These are phyloP conservation scores for Rhypophila decipiens DNA, from an alignment of 495 filamentous ascomycete genomes.

Conservation along the genomic window DNA sequence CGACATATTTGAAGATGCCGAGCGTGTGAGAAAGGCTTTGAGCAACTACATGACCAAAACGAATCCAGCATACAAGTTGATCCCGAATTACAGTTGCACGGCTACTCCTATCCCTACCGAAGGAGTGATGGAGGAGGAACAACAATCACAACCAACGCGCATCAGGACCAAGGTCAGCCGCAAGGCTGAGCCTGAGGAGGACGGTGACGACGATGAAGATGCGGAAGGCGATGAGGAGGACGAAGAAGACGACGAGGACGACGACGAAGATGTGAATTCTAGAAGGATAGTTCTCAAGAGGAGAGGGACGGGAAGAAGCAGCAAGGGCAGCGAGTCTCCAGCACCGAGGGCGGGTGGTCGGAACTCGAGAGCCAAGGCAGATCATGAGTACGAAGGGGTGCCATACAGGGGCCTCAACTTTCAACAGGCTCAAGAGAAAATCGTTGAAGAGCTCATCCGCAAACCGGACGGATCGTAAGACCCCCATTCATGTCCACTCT, in stretches of 20 bases:
- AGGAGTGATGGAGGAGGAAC: slow-evolving; percentile 19
- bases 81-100: slow-evolving; percentile 49
- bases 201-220: slow-evolving; percentile 20
- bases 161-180: slow-evolving; percentile 16
- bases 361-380: slow-evolving; percentile 26
- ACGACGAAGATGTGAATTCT: slow-evolving; percentile 22
- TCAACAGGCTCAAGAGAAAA: slow-evolving; percentile 75
- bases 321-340: slow-evolving; percentile 1
- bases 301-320: slow-evolving; percentile 21
- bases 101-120: slow-evolving; percentile 54
- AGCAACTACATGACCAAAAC: slow-evolving; percentile 69
- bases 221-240: slow-evolving; percentile 24
- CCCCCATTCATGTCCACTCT: not conserved
- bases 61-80: slow-evolving; percentile 64
- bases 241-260: slow-evolving; percentile 27
- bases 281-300: slow-evolving; percentile 26
- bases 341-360: slow-evolving; percentile 12
- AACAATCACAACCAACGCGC: slow-evolving; percentile 9
- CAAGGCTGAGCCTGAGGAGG: slow-evolving; percentile 16
- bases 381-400: slow-evolving; percentile 47
- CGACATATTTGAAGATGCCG: slow-evolving; percentile 63
- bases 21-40: slow-evolving; percentile 65
- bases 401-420: slow-evolving; percentile 60
- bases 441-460: slow-evolving; percentile 60
- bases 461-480: slow-evolving; percentile 56